Conservation (phyloP, 495 filamentous ascomycete genomes). For the Collariella sp. region DNA sequence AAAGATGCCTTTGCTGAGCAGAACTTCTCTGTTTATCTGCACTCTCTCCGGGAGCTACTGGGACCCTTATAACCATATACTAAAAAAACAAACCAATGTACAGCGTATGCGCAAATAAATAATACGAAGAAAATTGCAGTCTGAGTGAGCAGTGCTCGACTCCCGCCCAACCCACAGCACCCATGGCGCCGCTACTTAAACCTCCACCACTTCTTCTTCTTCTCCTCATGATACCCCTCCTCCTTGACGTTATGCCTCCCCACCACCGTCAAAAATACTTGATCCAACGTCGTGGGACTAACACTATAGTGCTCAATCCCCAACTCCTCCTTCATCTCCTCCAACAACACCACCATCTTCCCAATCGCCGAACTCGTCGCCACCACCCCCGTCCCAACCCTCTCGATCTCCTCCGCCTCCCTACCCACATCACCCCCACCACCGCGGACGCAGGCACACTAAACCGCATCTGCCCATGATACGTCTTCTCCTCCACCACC, state of each 20-base stretch:
- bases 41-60: too few relatives aligned
- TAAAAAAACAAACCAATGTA: too few relatives aligned
- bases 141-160: too few relatives aligned
- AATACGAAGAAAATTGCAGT: too few relatives aligned
- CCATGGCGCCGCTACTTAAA: too few relatives aligned
- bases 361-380: constrained; percentile 41
- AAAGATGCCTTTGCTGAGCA: too few relatives aligned
- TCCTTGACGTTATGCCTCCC: constrained; percentile 66
- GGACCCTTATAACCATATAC: too few relatives aligned
- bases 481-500: constrained; percentile 59
- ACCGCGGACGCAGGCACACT: constrained; percentile 45
- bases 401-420: constrained; percentile 4
- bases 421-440: neutral
- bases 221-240: constrained; percentile 53
- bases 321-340: constrained; percentile 54
- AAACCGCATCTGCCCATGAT: constrained; percentile 76
- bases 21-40: too few relatives aligned
- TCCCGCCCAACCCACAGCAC: too few relatives aligned
- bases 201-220: constrained; percentile 23
- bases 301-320: constrained; percentile 75
- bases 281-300: constrained; percentile 72
- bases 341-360: constrained; percentile 59
- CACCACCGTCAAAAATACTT: constrained; percentile 80
- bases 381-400: constrained; percentile 9
- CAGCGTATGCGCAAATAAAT: too few relatives aligned